A percentile compares a stretch with the other conserved stretches of the same genome.
Evolutionary conservation across 139 green algal species (phyloP).

Genomic region (Nannochloris sp.): DNA sequence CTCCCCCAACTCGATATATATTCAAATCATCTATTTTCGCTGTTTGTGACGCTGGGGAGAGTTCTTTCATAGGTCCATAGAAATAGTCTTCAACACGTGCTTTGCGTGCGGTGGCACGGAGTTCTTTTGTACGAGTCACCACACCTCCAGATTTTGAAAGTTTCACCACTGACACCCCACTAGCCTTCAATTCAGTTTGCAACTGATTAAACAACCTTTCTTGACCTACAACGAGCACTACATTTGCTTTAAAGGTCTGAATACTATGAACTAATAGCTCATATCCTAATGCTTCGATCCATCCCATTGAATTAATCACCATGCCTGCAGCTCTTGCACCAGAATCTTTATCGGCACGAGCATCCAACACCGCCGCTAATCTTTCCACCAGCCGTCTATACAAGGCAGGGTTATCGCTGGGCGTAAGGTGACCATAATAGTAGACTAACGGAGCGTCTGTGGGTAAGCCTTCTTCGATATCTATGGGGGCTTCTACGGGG

Average conservation of each 20-base stretch:
- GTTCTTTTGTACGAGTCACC: slow-evolving; percentile 51
- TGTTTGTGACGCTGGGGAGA: slow-evolving; percentile 49
- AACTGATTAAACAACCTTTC: slow-evolving; percentile 75
- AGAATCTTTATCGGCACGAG: slow-evolving; percentile 32
- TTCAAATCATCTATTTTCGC: slow-evolving; percentile 48
- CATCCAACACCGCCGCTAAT: slow-evolving; percentile 62
- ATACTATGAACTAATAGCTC: slow-evolving; percentile 83
- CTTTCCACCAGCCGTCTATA: slow-evolving; percentile 71
- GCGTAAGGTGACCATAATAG: slow-evolving; percentile 67
- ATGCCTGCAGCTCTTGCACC: slow-evolving; percentile 51
- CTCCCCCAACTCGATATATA: slow-evolving; percentile 72
- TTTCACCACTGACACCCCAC: slow-evolving; percentile 50
- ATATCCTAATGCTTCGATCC: slow-evolving; percentile 83
- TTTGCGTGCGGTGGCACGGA: slow-evolving; percentile 44
- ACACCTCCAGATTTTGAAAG: slow-evolving; percentile 76
- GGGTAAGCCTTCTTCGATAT: slow-evolving; percentile 59
- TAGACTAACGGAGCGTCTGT: slow-evolving; percentile 76
- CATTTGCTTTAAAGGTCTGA: slow-evolving; percentile 45
- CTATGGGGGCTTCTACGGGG: slow-evolving; percentile 69
- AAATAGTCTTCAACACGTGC: slow-evolving; percentile 83
- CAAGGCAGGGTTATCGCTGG: slow-evolving; percentile 62
- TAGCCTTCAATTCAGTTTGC: slow-evolving; percentile 25
- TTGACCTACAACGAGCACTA: slow-evolving; percentile 85
- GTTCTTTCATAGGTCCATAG: slow-evolving; percentile 62
- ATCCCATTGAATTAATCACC: slow-evolving; percentile 93